These are phyloP conservation scores for Athelia sp. DNA, from an alignment of 1,284 basidiomycete species.

Conservation along the genomic window DNA sequence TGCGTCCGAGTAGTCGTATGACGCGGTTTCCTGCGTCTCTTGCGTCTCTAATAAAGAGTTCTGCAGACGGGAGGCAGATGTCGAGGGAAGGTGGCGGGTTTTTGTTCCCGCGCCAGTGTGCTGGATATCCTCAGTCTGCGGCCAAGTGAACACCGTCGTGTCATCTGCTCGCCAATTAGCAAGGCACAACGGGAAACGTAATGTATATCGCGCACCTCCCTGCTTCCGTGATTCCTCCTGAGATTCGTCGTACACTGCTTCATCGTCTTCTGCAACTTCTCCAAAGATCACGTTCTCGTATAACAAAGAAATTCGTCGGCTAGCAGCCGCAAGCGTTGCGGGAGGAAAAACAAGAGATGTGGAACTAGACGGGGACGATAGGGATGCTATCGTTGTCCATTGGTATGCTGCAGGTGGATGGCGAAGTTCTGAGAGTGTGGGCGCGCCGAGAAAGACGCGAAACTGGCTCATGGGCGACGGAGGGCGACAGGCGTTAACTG, in stretches of 20 bases:
- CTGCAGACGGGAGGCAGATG: conserved; percentile 21
- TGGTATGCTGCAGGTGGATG: too few relatives aligned
- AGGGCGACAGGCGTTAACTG: too few relatives aligned
- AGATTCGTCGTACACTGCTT: conserved; percentile 14
- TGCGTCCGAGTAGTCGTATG: conserved; percentile 51
- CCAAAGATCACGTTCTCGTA: conserved; percentile 65
- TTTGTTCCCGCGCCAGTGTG: too few relatives aligned
- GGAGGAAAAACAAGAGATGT: conserved; percentile 36
- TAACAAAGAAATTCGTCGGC: conserved; percentile 54
- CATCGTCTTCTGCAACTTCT: conserved; percentile 30
- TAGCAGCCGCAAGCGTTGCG: conserved; percentile 56
- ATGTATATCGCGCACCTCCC: conserved; percentile 1
- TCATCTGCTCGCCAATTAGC: too few relatives aligned
- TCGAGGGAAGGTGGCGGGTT: too few relatives aligned
- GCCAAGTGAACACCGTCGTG: conserved; percentile 52
- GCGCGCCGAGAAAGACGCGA: conserved; percentile 33
- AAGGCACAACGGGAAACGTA: conserved; percentile 5
- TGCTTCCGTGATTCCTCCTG: too few relatives aligned
- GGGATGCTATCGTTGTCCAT: too few relatives aligned
- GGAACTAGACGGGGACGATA: conserved; percentile 29
- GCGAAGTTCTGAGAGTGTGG: too few relatives aligned
- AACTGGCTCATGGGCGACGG: conserved; percentile 23
- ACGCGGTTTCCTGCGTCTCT: conserved; percentile 43
- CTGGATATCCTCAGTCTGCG: conserved; percentile 30
- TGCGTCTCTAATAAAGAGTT: conserved; percentile 28